Conservation (phyloP, 441 rosid genomes). For the Codiaeum variegatum region DNA sequence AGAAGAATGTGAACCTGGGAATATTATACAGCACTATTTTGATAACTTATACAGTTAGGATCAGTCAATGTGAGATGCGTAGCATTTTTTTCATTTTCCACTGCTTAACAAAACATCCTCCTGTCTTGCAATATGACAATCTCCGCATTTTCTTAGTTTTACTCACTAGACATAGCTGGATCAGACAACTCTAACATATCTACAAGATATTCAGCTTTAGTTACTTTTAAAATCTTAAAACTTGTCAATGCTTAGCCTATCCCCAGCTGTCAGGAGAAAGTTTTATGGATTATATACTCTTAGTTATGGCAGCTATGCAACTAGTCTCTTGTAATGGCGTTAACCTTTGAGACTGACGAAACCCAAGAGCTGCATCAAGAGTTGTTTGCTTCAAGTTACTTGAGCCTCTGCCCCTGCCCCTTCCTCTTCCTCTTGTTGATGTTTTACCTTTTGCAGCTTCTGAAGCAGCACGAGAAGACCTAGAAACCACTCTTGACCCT, state of each 20-base stretch:
- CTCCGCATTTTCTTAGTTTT: neutral
- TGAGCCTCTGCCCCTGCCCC: constrained; percentile 59
- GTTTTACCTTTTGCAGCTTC: constrained; percentile 53
- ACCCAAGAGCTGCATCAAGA: constrained; percentile 68
- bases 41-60: neutral
- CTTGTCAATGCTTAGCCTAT: neutral
- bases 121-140: neutral
- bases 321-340: neutral
- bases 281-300: constrained; percentile 1
- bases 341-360: constrained; percentile 78
- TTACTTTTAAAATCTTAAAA: neutral
- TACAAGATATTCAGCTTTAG: neutral
- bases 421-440: constrained; percentile 81
- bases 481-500: constrained; percentile 48
- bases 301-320: neutral
- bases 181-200: neutral
- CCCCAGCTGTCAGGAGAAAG: neutral
- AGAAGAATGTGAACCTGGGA: constrained; percentile 17
- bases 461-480: constrained; percentile 37
- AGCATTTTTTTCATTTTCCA: neutral
- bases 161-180: constrained; percentile 1
- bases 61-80: neutral
- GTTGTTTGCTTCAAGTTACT: constrained; percentile 84
- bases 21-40: neutral
- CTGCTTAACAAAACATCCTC: neutral